These are phyloP conservation scores for Teunomyces panamensis DNA, from an alignment of 805 yeast species.

Conservation along the genomic window DNA sequence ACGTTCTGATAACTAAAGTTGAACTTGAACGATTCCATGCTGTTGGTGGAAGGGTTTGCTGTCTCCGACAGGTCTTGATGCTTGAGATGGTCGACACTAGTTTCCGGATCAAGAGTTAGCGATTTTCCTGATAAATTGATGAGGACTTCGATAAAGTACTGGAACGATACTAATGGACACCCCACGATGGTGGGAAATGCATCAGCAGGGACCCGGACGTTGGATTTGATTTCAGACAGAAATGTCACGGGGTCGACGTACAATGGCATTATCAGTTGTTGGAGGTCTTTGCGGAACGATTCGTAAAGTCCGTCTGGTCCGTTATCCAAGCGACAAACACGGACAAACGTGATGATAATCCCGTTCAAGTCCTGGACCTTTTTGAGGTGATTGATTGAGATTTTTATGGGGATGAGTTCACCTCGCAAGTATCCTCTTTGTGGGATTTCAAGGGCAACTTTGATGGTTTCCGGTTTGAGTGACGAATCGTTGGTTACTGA, in stretches of 20 bases:
- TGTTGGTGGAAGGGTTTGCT: not conserved
- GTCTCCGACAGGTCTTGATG: not conserved
- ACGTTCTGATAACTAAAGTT: constrained; percentile 21
- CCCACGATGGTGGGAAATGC: constrained; percentile 81
- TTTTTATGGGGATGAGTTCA: constrained; percentile 70
- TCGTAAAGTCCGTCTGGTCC: constrained; percentile 61
- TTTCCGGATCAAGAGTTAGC: constrained; percentile 22
- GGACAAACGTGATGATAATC: constrained; percentile 70
- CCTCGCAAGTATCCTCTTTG: constrained; percentile 76
- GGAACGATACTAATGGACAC: constrained; percentile 70
- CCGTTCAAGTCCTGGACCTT: constrained; percentile 69
- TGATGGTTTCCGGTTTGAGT: constrained; percentile 27
- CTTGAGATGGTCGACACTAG: constrained; percentile 1
- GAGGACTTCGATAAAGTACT: constrained; percentile 79
- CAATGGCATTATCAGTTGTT: constrained; percentile 73
- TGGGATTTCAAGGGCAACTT: constrained; percentile 39
- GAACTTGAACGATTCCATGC: constrained; percentile 15
- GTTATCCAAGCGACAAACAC: constrained; percentile 67
- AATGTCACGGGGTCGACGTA: constrained; percentile 69
- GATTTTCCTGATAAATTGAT: constrained; percentile 73
- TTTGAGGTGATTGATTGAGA: constrained; percentile 67
- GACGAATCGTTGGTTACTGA: not conserved
- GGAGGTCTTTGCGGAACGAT: constrained; percentile 78
- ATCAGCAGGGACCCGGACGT: constrained; percentile 74
- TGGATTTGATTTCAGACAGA: constrained; percentile 55